Base-by-base conservation (phyloP, 2,329 filamentous ascomycete genomes). In the Diaporthe sp. region DNA sequence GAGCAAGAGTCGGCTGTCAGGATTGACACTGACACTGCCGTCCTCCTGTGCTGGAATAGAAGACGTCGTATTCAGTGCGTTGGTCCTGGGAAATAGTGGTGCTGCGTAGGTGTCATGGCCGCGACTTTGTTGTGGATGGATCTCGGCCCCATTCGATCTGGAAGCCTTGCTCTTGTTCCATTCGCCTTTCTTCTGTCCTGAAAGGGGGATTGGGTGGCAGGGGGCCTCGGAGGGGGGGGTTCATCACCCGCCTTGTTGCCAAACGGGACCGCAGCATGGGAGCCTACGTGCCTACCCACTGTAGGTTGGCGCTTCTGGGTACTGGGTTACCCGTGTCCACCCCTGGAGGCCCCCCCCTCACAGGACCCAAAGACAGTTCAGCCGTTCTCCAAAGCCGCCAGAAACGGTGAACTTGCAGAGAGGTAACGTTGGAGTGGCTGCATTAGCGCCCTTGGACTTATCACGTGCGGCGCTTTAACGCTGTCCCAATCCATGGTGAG, bases 91-190 rank as follows among this genome's bases (percentile, higher is more conserved):
- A 58, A 58, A 58, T 47, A 32, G 39, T 65, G 59, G 59, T 44
- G 19, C 59, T 32, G 39, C 39, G 25, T 7, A 35, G 27, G 39
- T 53, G 63, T 53, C 30, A 53, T 39, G 63, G 44, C 22, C 30
- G 32, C 39, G 22, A 39, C 47, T 53, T 68, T 68, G 47, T 68
- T 53, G 63, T 68, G 63, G 63, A 39, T 68, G 13, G 30, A 51
- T 30, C 63, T 53, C 63, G 32, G 47, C 63, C 42, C 44, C 47
- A 68, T 68, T 53, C 53, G 63, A 39, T 68, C 63, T 68, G 63
- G 63, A 53, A 68, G 63, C 63, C 63, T 68, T 68, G 63, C 32
- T 53, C 47, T 68, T 53, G 15, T 68, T 68, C 63, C 63, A 53
- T 68, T 22, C 32, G 47, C 32, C 63, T 68, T 53, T 53, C 47